These are phyloP conservation scores for Neohortaea acidophila DNA, from an alignment of 495 filamentous ascomycete species.

Conservation along the genomic window DNA sequence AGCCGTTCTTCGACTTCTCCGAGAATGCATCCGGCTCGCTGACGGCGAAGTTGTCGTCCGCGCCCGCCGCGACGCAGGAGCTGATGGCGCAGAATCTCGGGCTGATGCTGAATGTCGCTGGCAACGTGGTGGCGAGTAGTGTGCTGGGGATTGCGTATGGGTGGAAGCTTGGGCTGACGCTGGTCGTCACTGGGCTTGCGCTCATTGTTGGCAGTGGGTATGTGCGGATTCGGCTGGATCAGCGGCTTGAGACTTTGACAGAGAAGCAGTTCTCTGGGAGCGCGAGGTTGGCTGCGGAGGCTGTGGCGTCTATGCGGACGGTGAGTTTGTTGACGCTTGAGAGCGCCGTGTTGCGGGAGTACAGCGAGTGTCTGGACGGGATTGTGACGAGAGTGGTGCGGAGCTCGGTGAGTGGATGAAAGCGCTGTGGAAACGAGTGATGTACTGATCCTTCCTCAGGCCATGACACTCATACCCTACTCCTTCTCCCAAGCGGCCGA, in stretches of 20 bases:
- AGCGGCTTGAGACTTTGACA: conserved; percentile 24
- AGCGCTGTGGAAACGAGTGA: no score
- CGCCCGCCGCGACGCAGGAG: conserved; percentile 30
- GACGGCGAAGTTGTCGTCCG: conserved; percentile 39
- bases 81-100: conserved; percentile 24
- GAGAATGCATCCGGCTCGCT: conserved; percentile 50
- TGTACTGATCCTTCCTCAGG: no score
- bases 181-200: conserved; percentile 23
- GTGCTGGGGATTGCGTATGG: conserved; percentile 21
- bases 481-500: conserved; percentile 25
- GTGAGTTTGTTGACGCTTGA: conserved; percentile 37
- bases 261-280: conserved; percentile 21
- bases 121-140: conserved; percentile 22
- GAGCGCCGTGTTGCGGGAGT: conserved; percentile 8
- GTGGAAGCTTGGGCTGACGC: conserved; percentile 25
- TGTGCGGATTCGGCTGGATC: conserved; percentile 30
- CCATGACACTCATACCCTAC: conserved; percentile 9
- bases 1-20: conserved; percentile 47
- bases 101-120: conserved; percentile 20
- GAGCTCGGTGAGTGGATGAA: conserved; percentile 1
- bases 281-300: conserved; percentile 33
- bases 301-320: conserved; percentile 39
- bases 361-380: conserved; percentile 3
- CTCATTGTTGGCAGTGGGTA: conserved; percentile 23
- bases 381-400: conserved; percentile 7